phyloP scores from a whole-genome alignment of 345 rosid genomes.

The Xanthoceras sorbifolium region DNA sequence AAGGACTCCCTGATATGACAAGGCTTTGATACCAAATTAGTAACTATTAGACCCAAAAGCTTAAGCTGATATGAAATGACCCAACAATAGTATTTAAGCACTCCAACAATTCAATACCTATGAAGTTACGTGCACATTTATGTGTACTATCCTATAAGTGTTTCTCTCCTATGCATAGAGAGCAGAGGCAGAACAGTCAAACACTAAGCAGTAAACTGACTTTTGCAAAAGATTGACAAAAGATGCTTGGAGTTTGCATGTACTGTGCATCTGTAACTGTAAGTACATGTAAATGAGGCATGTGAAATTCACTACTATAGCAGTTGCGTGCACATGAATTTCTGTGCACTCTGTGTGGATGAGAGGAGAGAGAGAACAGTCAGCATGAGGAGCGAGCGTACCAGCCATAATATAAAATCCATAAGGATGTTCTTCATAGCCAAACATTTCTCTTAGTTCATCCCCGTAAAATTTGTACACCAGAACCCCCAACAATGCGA shows the following conservation, averaged over 20 bases:
- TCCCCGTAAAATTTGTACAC: constrained; percentile 95
- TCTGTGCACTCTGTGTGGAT: not conserved
- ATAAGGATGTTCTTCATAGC: constrained; percentile 97
- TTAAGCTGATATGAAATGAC: no score
- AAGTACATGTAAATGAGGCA: not conserved
- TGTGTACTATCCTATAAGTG: not conserved
- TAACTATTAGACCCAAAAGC: no score
- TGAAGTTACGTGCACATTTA: not conserved
- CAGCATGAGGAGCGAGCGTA: constrained; percentile 27
- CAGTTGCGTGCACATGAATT: not conserved
- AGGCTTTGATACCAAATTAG: no score
- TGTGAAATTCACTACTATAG: constrained; percentile 3
- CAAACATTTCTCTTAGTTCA: constrained; percentile 96
- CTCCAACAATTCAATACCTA: not conserved
- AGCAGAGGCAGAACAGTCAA: not conserved
- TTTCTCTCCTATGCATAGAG: not conserved
- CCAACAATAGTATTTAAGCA: no score
- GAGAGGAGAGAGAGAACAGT: not conserved
- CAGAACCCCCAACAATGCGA: constrained; percentile 88
- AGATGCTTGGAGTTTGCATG: not conserved
- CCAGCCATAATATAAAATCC: constrained; percentile 98
- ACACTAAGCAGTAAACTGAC: not conserved
- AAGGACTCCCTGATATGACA: no score
- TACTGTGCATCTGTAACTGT: not conserved
- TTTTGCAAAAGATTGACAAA: not conserved